Conservation (phyloP, 73 alveolate species). For the Tetrahymena malaccensis region DNA sequence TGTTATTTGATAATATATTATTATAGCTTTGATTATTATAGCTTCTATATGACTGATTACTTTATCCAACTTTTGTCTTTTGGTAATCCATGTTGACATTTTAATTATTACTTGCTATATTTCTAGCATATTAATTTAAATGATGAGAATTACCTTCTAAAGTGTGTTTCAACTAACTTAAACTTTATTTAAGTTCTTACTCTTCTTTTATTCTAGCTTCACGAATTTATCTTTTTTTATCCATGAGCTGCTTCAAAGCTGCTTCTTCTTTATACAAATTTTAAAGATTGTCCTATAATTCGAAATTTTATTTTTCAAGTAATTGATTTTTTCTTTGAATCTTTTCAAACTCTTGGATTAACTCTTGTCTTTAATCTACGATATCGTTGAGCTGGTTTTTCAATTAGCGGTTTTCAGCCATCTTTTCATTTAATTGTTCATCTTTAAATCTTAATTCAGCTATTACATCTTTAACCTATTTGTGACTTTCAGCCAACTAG, state of each 20-base stretch:
- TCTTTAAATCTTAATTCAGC: not conserved
- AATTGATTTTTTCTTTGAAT: not conserved
- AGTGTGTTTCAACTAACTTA: not conserved
- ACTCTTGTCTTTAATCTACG: not conserved
- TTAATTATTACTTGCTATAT: not conserved
- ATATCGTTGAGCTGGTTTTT: not conserved
- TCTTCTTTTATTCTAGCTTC: not conserved
- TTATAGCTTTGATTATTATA: not conserved
- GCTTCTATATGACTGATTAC: not conserved
- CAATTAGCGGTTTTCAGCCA: not conserved
- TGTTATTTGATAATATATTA: not conserved
- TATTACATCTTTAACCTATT: not conserved
- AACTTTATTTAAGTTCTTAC: not conserved
- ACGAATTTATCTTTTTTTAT: not conserved
- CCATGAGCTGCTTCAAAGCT: not conserved
- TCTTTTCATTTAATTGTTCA: not conserved
- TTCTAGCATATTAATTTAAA: not conserved
- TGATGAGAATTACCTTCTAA: not conserved
- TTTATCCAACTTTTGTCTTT: not conserved
- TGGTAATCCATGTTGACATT: not conserved
- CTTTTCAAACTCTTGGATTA: not conserved
- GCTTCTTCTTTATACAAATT: not conserved
- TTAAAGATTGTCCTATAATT: not conserved
- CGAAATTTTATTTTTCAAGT: not conserved
- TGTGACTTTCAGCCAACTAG: not conserved